Evolutionary conservation across 2,329 filamentous ascomycete species (phyloP).

Genomic region (Diaporthe australafricana): DNA sequence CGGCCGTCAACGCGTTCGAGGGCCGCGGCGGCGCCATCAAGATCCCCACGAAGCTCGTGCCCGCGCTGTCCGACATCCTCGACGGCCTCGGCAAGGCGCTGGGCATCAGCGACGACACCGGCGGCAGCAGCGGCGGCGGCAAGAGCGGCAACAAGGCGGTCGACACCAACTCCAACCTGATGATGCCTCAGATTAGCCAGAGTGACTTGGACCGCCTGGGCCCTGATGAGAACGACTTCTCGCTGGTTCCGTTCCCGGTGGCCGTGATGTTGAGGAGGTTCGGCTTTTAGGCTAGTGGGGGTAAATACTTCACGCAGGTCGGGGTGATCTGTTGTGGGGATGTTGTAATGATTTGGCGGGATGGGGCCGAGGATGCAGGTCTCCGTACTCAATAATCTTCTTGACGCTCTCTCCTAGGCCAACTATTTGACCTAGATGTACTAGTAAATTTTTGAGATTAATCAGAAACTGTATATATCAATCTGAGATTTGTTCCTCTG

Average conservation of each 20-base stretch:
- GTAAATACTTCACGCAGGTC: not conserved
- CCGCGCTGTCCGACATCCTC: conserved; percentile 3
- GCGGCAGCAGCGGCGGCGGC: no score
- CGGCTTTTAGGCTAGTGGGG: not conserved
- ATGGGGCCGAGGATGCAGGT: not conserved
- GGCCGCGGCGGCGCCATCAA: conserved; percentile 29
- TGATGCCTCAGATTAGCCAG: conserved; percentile 16
- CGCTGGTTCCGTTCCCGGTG: conserved; percentile 3
- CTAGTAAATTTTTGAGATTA: conserved; percentile 1
- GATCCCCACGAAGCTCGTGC: conserved; percentile 23
- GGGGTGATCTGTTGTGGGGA: not conserved
- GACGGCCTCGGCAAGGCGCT: not conserved
- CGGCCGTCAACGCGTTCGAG: conserved; percentile 12
- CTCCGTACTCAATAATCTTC: not conserved
- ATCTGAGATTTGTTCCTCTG: no score
- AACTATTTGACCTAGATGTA: not conserved
- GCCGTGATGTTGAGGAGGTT: not conserved
- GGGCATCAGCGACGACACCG: not conserved
- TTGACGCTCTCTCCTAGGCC: not conserved
- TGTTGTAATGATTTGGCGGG: not conserved
- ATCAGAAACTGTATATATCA: conserved; percentile 7
- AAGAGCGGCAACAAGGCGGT: not conserved
- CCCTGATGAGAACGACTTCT: conserved; percentile 27
- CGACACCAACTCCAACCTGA: conserved; percentile 14
- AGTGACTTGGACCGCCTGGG: conserved; percentile 3